Evolutionary conservation across 2,329 filamentous ascomycete genomes (phyloP), one percentile per base, ranked within the genome.

Genomic region (Ophiocordyceps sinensis): DNA sequence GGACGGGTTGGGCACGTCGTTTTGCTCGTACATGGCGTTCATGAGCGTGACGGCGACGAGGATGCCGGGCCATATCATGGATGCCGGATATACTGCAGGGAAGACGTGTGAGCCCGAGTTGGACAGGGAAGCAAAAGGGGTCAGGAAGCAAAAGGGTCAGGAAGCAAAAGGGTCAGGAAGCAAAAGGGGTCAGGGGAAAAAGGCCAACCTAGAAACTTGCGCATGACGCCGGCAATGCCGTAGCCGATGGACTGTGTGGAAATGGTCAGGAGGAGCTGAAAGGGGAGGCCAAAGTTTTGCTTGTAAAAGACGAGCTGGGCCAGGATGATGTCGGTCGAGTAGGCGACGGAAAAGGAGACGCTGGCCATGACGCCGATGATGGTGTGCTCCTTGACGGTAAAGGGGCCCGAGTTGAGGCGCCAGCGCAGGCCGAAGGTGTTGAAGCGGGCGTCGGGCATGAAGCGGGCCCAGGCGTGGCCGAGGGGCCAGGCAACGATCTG

Each of bases 51-150:
- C 73, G 5, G 73, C 72, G 40, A 81, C 78, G 21, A 86, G 64
- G 39, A 75, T 81, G 2, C 66, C 68, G 0, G 82, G 82, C 80
- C 81, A 85, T 44, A 85, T 83, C 77, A 85, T 83, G 10, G 80
- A 74, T 0, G 79, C 77, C 4, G 75, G 75, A 48, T 77, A 77
- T 11, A 76, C 70, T 73, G 41, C 6, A 9, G 14, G 12, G 21
- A 19, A n/a, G 3, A 34, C 23, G 23, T 2, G 23, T 26, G 3
- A 26, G 23, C 23, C 2, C 23, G 9, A 9, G 23, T 6, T 26
- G 23, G 23, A 26, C n/a, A 1, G 7, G 19, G 5, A 2, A 21
- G 13, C 8, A 15, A n/a, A 34, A 30, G 8, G 13, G 38, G n/a
- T n/a, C n/a, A n/a, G 19, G 5, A 2, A 21, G 13, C 8, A 15